Base-by-base conservation (phyloP, 2,329 filamentous ascomycete genomes). In the Acarospora socialis region DNA sequence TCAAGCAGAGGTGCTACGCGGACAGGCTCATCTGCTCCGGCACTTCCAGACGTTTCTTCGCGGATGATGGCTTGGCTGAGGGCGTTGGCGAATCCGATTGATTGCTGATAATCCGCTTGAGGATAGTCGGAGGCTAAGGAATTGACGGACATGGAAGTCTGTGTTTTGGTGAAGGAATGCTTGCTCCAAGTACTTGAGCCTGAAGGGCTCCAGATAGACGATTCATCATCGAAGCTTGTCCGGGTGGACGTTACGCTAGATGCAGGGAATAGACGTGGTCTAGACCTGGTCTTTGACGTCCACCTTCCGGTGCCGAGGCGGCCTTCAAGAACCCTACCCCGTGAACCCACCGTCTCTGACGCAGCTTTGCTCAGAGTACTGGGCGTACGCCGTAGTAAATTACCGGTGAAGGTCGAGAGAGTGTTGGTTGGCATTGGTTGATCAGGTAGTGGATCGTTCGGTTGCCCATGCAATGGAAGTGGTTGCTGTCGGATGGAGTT, bases 41-140 rank as follows among this genome's bases (percentile, higher is more conserved):
- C 59, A 24, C 64, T 65, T 7, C 68, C 66, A 10, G 70, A 68
- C 27, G 69, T 68, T 47, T 92, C 83, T 47, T 94, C 87, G 4
- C 90, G 80, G 43, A 93, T 93, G 42, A 95, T 98, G 21, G 87
- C 87, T 52, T 95, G 87, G 46, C 84, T 93, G 7, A 98, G 66
- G 3, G 90, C 90, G 52, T 93, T 95, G 33, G 90, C 90, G 50
- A 98, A 98, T 1, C 90, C 90, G 49, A 98, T 93, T 1, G 84
- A 92, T 56, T 93, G 86, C 55, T 94, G 84, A 53, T 87, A 94
- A 46, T 92, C 84, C 24, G 73, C 75, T 28, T 76, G 70, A 4
- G 73, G 75, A 53, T 77, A 77, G 20, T 74, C 70, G 2, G 81
- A 84, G 13, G 76, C 78, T 45, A 95, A 76, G 1, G 86, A 93